Conservation (phyloP, 2,329 filamentous ascomycete genomes). For the Penicillium sp. region DNA sequence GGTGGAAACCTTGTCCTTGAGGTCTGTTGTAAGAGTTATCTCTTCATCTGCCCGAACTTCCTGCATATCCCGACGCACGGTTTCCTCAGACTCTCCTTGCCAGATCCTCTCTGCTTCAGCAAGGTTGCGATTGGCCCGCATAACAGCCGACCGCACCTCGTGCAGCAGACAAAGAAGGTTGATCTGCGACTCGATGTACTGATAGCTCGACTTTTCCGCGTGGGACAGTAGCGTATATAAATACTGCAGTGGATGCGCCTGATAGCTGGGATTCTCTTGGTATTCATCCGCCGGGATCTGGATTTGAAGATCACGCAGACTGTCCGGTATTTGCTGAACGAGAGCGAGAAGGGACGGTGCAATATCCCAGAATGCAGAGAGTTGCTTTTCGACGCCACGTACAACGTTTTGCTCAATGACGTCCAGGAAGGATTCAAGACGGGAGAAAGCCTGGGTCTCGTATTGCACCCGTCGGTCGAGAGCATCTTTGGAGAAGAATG, state of each 20-base stretch:
- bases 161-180: slow-evolving; percentile 88
- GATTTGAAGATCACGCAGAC: slow-evolving; percentile 61
- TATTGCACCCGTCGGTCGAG: slow-evolving; percentile 68
- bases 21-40: slow-evolving; percentile 70
- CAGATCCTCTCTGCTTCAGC: slow-evolving; percentile 64
- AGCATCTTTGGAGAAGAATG: slow-evolving; percentile 80
- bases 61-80: slow-evolving; percentile 50
- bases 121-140: slow-evolving; percentile 65
- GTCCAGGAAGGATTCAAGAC: slow-evolving; percentile 72
- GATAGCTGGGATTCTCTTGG: slow-evolving; percentile 81
- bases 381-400: slow-evolving; percentile 83
- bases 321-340: slow-evolving; percentile 71
- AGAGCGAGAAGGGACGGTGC: slow-evolving; percentile 76
- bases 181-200: slow-evolving; percentile 93
- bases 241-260: slow-evolving; percentile 81
- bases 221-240: slow-evolving; percentile 81
- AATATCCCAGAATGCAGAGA: slow-evolving; percentile 97
- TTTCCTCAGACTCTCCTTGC: slow-evolving; percentile 42
- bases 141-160: slow-evolving; percentile 79
- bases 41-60: slow-evolving; percentile 67
- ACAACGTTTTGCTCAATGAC: slow-evolving; percentile 82
- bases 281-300: slow-evolving; percentile 75
- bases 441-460: slow-evolving; percentile 68
- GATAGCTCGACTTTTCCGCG: slow-evolving; percentile 87
- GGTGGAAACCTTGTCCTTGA: slow-evolving; percentile 89